Evolutionary conservation across 2,329 filamentous ascomycete species (phyloP).

Genomic region (Aspergillus ruber): DNA sequence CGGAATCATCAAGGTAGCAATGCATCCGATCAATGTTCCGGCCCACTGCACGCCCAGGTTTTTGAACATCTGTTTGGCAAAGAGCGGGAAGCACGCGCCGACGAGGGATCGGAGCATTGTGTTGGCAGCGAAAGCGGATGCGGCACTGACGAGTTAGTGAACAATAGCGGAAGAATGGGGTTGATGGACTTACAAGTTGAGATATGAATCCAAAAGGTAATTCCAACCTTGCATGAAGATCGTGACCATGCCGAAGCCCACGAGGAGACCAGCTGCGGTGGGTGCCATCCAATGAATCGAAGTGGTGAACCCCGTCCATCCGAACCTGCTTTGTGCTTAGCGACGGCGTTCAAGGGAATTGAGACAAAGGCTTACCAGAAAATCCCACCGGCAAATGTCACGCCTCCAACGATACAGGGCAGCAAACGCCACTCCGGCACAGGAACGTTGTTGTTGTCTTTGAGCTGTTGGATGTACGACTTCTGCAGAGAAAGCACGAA

Average conservation of each 20-base stretch:
- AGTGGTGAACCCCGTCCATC: conserved; percentile 15
- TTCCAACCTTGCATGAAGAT: conserved; percentile 21
- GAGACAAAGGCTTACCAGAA: conserved; percentile 12
- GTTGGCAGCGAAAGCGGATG: conserved; percentile 16
- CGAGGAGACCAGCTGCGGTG: conserved; percentile 13
- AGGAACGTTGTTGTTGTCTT: conserved; percentile 12
- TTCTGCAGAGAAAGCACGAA: conserved; percentile 13
- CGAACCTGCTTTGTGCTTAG: conserved; percentile 14
- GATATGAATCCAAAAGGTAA: conserved; percentile 15
- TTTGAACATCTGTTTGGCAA: conserved; percentile 17
- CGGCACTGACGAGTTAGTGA: conserved; percentile 8
- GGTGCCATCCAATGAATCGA: conserved; percentile 20
- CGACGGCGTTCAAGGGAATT: neutral
- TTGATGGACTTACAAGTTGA: conserved; percentile 11
- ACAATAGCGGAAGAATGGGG: neutral
- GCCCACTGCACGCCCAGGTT: conserved; percentile 19
- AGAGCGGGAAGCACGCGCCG: conserved; percentile 15
- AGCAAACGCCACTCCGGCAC: conserved; percentile 20
- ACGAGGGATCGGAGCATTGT: conserved; percentile 19
- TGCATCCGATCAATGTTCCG: conserved; percentile 12
- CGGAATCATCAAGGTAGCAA: conserved; percentile 16
- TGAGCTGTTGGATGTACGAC: conserved; percentile 11
- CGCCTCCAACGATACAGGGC: conserved; percentile 15
- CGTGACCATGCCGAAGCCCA: conserved; percentile 17
- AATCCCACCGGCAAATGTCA: conserved; percentile 15